phyloP scores from a whole-genome alignment of 495 filamentous ascomycete species.

The Pseudoneurospora amorphoporcata region DNA sequence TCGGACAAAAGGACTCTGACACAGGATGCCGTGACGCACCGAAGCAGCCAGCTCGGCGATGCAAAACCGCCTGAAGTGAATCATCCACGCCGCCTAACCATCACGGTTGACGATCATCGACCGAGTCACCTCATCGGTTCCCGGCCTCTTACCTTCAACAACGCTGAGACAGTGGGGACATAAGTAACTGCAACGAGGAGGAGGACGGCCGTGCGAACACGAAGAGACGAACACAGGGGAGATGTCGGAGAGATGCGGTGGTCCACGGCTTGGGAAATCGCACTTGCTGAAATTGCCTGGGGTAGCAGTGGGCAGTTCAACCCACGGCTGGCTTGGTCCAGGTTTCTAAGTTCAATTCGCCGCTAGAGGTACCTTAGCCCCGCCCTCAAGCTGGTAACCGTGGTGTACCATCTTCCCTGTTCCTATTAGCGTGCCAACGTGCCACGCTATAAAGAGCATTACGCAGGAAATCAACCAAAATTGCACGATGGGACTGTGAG shows the following conservation, averaged over 20 bases:
- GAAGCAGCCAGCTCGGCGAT: neutral
- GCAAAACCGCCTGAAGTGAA: neutral
- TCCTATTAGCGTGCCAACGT: neutral
- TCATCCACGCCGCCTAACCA: neutral
- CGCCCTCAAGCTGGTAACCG: neutral
- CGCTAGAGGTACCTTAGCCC: neutral
- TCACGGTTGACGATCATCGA: neutral
- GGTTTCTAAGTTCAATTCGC: neutral
- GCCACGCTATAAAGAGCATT: neutral
- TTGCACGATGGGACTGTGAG: neutral
- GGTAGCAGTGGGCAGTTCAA: neutral
- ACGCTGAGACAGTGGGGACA: neutral
- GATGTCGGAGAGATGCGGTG: neutral
- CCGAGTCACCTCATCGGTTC: neutral
- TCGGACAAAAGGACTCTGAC: neutral
- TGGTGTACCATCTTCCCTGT: neutral
- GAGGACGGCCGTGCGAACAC: neutral
- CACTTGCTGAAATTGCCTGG: neutral
- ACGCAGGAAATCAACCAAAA: neutral
- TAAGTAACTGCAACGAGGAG: neutral
- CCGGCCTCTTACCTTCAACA: neutral
- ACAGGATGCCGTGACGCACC: neutral
- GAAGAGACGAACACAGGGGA: neutral
- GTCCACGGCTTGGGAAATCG: neutral
- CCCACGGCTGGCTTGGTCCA: neutral